Evolutionary conservation across 2,329 filamentous ascomycete genomes (phyloP).

Genomic region (Aspergillus eucalypticola): DNA sequence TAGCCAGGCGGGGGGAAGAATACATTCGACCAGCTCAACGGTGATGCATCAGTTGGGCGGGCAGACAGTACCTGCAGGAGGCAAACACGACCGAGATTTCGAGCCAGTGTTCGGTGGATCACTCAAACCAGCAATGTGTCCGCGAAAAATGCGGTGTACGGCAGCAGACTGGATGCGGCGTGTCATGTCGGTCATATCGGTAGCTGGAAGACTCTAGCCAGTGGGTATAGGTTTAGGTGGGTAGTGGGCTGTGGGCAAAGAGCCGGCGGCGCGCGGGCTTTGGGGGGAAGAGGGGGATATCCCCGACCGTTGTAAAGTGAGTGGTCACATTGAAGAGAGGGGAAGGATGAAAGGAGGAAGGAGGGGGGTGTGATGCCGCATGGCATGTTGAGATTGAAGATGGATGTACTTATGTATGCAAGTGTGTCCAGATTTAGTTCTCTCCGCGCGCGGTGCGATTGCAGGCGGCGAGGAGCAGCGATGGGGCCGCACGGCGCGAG

Average conservation of each 20-base stretch:
- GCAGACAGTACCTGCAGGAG: constrained; percentile 22
- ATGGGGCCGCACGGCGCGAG: not conserved
- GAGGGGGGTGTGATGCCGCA: not conserved
- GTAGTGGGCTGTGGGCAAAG: no score
- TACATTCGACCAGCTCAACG: constrained; percentile 19
- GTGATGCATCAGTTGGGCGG: constrained; percentile 20
- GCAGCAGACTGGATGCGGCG: constrained; percentile 4
- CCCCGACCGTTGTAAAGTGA: constrained; percentile 4
- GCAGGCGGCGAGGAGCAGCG: not conserved
- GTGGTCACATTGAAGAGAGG: constrained; percentile 3
- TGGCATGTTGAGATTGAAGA: not conserved
- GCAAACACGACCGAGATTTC: constrained; percentile 17
- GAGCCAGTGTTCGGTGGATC: constrained; percentile 8
- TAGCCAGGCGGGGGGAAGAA: constrained; percentile 1
- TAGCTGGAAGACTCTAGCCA: not conserved
- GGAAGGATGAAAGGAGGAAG: not conserved
- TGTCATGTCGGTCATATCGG: constrained; percentile 2
- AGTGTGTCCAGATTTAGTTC: constrained; percentile 5
- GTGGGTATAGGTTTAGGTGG: not conserved
- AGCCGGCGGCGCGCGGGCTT: not conserved
- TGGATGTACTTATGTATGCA: constrained; percentile 1
- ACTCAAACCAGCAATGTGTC: constrained; percentile 14
- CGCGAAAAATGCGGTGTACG: constrained; percentile 26
- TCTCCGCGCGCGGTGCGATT: constrained; percentile 5
- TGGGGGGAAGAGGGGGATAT: constrained; percentile 1